Conservation (phyloP, 768 basidiomycete genomes). For the Xerocomus brunneocitrinus region DNA sequence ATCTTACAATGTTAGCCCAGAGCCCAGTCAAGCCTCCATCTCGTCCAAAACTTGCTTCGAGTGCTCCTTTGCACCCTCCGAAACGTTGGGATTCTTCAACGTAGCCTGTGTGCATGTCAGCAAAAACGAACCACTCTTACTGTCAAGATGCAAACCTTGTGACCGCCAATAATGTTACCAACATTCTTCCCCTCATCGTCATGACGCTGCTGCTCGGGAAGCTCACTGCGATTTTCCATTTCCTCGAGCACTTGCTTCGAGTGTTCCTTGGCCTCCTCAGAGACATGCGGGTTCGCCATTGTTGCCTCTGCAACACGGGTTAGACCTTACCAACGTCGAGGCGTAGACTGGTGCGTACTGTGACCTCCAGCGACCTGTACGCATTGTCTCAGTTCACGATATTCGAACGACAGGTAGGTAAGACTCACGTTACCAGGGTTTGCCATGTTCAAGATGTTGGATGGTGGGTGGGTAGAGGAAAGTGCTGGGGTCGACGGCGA, state of each 20-base stretch:
- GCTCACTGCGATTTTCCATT: constrained; percentile 12
- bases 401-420: not conserved
- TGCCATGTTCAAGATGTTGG: constrained; percentile 7
- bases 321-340: not conserved
- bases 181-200: constrained; percentile 4
- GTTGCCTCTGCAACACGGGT: constrained; percentile 17
- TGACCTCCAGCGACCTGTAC: constrained; percentile 15
- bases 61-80: constrained; percentile 16
- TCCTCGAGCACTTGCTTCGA: constrained; percentile 25
- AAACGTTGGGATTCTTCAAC: constrained; percentile 23
- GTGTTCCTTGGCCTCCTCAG: constrained; percentile 20
- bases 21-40: not conserved
- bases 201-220: constrained; percentile 11
- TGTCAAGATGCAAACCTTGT: constrained; percentile 10
- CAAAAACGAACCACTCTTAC: not conserved
- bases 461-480: not conserved
- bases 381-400: not conserved
- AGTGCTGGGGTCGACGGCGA: not conserved
- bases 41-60: constrained; percentile 12
- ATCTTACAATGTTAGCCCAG: constrained; percentile 2
- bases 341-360: not conserved
- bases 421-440: constrained; percentile 18
- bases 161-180: constrained; percentile 19
- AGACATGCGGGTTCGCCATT: constrained; percentile 24
- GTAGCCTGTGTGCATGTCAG: constrained; percentile 9